Evolutionary conservation across 2,329 filamentous ascomycete species (phyloP).

Genomic region (Pyricularia grisea): DNA sequence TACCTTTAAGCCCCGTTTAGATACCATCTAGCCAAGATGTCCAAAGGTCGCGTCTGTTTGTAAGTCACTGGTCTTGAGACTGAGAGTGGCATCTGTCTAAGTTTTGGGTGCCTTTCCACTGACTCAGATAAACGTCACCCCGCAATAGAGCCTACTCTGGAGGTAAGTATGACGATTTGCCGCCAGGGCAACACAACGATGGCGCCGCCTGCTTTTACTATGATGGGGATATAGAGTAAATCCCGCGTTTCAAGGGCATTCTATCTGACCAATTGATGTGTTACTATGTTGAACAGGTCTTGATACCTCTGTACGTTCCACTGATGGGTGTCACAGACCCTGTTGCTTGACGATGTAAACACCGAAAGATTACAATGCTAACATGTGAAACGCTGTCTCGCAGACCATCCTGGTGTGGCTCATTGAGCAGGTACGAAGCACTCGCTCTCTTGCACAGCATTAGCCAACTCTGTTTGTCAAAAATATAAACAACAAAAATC

Average conservation of each 20-base stretch:
- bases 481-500: background rate
- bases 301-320: constrained; percentile 2
- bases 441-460: background rate
- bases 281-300: constrained; percentile 2
- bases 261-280: background rate
- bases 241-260: background rate
- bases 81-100: no score
- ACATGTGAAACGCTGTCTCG: background rate
- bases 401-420: constrained; percentile 5
- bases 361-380: background rate
- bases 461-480: background rate
- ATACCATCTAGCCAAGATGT: background rate
- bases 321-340: background rate
- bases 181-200: background rate
- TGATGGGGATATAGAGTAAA: background rate
- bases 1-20: background rate
- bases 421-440: constrained; percentile 3
- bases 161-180: background rate
- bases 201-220: background rate
- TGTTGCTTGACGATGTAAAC: no score
- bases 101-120: background rate
- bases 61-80: background rate
- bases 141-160: constrained; percentile 5
- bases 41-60: constrained; percentile 3
- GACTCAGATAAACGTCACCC: background rate